A percentile compares a stretch with the other conserved stretches of the same genome.
Evolutionary conservation across 345 rosid genomes (phyloP).

Genomic region (Psidium guajava): DNA sequence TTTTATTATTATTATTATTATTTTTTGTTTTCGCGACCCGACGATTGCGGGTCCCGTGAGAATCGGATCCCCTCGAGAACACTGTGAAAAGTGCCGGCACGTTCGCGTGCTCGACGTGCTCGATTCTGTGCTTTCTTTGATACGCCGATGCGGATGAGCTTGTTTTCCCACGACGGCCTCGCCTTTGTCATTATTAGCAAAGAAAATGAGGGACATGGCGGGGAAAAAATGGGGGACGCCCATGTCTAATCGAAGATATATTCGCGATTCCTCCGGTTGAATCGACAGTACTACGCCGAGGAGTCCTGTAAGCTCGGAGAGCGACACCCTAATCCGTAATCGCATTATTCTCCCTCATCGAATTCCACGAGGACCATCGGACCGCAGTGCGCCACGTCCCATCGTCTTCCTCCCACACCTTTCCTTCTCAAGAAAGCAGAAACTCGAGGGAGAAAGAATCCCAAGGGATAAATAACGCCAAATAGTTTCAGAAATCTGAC

Average conservation of each 20-base stretch:
- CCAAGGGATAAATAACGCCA: too few species aligned
- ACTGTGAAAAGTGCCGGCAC: background rate
- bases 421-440: background rate
- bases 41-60: background rate
- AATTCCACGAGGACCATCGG: too few species aligned
- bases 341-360: background rate
- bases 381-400: too few species aligned
- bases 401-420: too few species aligned
- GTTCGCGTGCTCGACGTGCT: fast-evolving
- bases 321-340: background rate
- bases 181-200: background rate
- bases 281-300: background rate
- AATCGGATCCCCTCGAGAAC: background rate
- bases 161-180: background rate
- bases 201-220: background rate
- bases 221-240: background rate
- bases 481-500: too few species aligned
- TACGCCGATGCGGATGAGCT: background rate
- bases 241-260: background rate
- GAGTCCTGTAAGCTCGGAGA: background rate
- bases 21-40: background rate
- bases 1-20: too few species aligned
- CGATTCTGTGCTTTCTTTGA: background rate
- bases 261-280: background rate
- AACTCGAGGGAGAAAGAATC: background rate